Conservation (phyloP, 2,329 filamentous ascomycete species). For the Fusarium keratoplasticum region DNA sequence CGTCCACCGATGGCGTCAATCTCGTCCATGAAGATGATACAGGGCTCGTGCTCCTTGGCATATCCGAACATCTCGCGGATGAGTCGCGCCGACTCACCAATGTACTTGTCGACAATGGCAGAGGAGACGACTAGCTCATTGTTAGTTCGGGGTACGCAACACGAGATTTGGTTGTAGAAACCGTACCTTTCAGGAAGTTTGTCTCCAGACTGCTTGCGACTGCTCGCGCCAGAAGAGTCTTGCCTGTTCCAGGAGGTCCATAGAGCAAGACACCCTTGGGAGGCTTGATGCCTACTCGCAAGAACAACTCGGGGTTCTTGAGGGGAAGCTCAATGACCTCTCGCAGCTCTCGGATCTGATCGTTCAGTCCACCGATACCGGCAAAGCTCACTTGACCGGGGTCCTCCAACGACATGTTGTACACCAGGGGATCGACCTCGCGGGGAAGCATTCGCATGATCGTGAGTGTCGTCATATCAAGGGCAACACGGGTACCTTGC, state of each 20-base stretch:
- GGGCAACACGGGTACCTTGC: constrained; percentile 95
- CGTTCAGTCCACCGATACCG: constrained; percentile 96
- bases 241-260: constrained; percentile 95
- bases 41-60: constrained; percentile 98
- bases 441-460: constrained; percentile 99
- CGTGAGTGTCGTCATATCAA: constrained; percentile 99
- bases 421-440: constrained; percentile 97
- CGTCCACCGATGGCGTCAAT: constrained; percentile 98
- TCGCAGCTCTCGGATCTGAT: constrained; percentile 96
- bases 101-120: constrained; percentile 99
- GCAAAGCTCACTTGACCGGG: constrained; percentile 98
- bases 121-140: constrained; percentile 85
- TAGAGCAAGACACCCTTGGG: constrained; percentile 98
- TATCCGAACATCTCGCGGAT: constrained; percentile 99
- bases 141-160: constrained; percentile 32
- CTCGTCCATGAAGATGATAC: constrained; percentile 99
- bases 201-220: constrained; percentile 97
- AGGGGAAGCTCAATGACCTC: constrained; percentile 98
- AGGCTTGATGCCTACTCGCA: constrained; percentile 97
- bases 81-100: constrained; percentile 95
- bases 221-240: constrained; percentile 92
- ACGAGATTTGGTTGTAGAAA: not conserved
- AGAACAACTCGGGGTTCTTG: constrained; percentile 98
- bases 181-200: constrained; percentile 93
- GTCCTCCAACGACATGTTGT: constrained; percentile 99